Evolutionary conservation across 2,329 filamentous ascomycete species (phyloP), one percentile per base, ranked within the genome.

Genomic region (Aureobasidium lini): DNA sequence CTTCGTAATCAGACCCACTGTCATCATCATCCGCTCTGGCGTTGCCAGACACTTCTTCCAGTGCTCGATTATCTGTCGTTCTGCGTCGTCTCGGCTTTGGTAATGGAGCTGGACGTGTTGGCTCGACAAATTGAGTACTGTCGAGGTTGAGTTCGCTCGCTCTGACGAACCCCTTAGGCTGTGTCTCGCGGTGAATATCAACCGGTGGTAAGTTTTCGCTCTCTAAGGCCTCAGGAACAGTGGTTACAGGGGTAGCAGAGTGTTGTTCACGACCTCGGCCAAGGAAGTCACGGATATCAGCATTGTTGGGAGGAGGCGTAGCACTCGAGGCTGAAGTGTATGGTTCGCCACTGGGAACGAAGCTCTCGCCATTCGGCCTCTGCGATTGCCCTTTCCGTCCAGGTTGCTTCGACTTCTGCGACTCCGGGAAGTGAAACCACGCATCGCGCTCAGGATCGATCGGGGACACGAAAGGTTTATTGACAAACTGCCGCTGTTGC

Each of bases 381-480:
- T 54, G 60, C 39, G 53, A 44, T 39, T 31, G 58, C n/a, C 49
- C 50, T 39, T 56, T 62, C 32, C 57, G 50, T n/a, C 40, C 29
- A 29, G 28, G 36, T 8, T 39, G 36, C 29, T 23, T 31, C 11
- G 36, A 37, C 1, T 39, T 32, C 50, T 47, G 57, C 7, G 52
- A 18, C 29, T 60, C 53, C n/a, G 62, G 57, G n/a, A 63, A 54
- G 10, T 67, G 63, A 29, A 69, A 67, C 64, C 67, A 69, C 8
- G 53, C 61, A 13, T 66, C 64, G 6, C 60, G 43, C 40, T 62
- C 62, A 4, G 48, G 53, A 16, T 64, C 62, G 9, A 65, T 47
- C 29, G 68, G 70, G 29, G 65, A 64, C 5, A 67, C 61, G 53
- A 71, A 73, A 2, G 70, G 66, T 42, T 67, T 70, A 47, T 70